Evolutionary conservation across 495 filamentous ascomycete species (phyloP).

Genomic region (Penicillium macrosclerotiorum): DNA sequence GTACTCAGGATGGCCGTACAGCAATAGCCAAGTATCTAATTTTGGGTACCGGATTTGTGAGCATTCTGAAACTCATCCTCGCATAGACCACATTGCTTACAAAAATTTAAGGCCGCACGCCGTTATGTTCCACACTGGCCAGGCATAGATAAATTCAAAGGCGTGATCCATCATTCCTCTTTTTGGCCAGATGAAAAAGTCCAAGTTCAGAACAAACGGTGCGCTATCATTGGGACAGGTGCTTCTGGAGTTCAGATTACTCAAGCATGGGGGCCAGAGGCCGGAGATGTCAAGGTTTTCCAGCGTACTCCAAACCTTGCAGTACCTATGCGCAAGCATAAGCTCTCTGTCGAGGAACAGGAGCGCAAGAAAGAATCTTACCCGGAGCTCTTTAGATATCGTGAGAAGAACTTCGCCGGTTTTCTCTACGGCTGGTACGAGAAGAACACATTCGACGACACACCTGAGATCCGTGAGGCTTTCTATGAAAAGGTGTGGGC

Average conservation of each 20-base stretch:
- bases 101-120: constrained; percentile 13
- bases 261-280: constrained; percentile 44
- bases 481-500: constrained; percentile 48
- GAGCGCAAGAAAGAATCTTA: constrained; percentile 1
- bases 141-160: constrained; percentile 54
- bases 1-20: constrained; percentile 43
- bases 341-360: constrained; percentile 2
- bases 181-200: constrained; percentile 56
- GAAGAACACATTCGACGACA: constrained; percentile 43
- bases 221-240: constrained; percentile 60
- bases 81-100: too few species aligned
- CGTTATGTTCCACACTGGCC: constrained; percentile 45
- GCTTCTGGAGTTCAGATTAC: constrained; percentile 57
- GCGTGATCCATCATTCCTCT: constrained; percentile 53
- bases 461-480: constrained; percentile 44
- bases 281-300: constrained; percentile 42
- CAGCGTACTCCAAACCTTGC: constrained; percentile 55
- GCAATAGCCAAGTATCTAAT: constrained; percentile 49
- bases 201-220: constrained; percentile 47
- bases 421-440: constrained; percentile 6
- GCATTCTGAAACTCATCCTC: too few species aligned
- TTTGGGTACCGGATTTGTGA: constrained; percentile 34
- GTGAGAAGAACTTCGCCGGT: constrained; percentile 5
- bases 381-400: constrained; percentile 10
- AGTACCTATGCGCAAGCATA: constrained; percentile 50